phyloP scores from a whole-genome alignment of 2,329 filamentous ascomycete species.

The Cyclaneusma minus region DNA sequence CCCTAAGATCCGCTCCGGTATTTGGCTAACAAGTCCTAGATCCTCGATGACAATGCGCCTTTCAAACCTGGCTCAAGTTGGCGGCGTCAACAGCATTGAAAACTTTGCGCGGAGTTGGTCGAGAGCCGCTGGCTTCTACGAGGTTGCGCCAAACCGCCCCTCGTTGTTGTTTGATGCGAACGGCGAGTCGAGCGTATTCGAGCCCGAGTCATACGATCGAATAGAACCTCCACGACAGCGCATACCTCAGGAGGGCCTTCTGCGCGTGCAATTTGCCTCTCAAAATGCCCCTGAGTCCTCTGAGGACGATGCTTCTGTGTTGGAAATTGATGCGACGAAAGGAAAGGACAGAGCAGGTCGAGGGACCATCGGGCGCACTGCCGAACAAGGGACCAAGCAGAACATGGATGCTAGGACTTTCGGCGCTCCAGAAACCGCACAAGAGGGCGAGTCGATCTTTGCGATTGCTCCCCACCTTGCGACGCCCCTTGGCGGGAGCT shows the following conservation, averaged over 20 bases:
- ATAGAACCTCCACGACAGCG: neutral
- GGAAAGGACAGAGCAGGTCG: no score
- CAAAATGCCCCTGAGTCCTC: constrained; percentile 14
- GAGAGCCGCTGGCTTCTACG: constrained; percentile 73
- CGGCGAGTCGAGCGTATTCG: constrained; percentile 30
- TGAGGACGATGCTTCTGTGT: no score
- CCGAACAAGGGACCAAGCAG: constrained; percentile 12
- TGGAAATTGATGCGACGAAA: no score
- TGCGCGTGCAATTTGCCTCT: constrained; percentile 35
- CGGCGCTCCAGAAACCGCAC: no score
- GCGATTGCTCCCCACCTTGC: constrained; percentile 43
- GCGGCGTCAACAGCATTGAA: constrained; percentile 85
- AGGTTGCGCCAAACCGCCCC: constrained; percentile 67
- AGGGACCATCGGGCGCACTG: no score
- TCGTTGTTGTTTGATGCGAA: constrained; percentile 52
- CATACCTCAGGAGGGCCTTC: constrained; percentile 15
- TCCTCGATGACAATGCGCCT: constrained; percentile 44
- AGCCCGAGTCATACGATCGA: no score
- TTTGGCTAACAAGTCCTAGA: constrained; percentile 20
- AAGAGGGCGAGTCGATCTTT: constrained; percentile 34
- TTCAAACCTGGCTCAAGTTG: constrained; percentile 50
- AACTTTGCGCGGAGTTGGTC: constrained; percentile 91
- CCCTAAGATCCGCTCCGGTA: neutral
- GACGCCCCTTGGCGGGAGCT: constrained; percentile 57
- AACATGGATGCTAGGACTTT: constrained; percentile 16